Evolutionary conservation across 352 stramenopile species (phyloP).

Genomic region (Phytophthora lateralis): DNA sequence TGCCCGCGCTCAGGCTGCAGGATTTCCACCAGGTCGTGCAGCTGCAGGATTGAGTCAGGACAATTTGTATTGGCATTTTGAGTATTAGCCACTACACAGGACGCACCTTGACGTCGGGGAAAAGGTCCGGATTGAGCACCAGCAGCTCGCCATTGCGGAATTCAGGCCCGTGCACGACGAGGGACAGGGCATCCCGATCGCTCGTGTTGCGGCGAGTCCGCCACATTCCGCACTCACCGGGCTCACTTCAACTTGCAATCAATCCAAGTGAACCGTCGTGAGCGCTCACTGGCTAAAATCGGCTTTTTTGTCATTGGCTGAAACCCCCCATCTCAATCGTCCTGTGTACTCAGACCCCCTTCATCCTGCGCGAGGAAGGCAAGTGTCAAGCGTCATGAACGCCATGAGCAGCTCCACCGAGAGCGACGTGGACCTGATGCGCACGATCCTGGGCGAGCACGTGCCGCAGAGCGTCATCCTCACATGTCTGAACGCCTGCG

Average conservation of each 20-base stretch:
- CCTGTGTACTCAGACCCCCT: too few species aligned
- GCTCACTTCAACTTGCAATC: background rate
- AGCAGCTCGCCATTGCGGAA: slow-evolving; percentile 71
- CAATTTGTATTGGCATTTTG: background rate
- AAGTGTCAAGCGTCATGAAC: background rate
- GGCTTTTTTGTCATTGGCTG: background rate
- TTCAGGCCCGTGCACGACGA: slow-evolving; percentile 77
- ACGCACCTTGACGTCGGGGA: slow-evolving; percentile 45
- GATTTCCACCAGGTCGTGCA: slow-evolving; percentile 70
- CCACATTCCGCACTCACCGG: slow-evolving; percentile 19
- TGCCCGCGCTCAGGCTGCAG: slow-evolving; percentile 59
- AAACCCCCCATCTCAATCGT: background rate
- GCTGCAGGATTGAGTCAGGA: slow-evolving; percentile 4
- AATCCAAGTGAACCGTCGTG: background rate
- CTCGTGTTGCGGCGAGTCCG: slow-evolving; percentile 41
- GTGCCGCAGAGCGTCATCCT: slow-evolving; percentile 87
- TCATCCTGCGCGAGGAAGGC: too few species aligned
- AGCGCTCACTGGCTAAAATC: slow-evolving; percentile 4
- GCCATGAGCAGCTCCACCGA: slow-evolving; percentile 38
- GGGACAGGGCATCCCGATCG: slow-evolving; percentile 52
- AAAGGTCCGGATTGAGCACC: slow-evolving; percentile 78
- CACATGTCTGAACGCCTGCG: slow-evolving; percentile 80
- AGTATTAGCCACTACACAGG: background rate
- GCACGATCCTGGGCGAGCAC: slow-evolving; percentile 86
- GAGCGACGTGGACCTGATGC: slow-evolving; percentile 87